Percentiles rank a stretch among this genome's conserved stretches.
Evolutionary conservation across 805 yeast species (phyloP).

Genomic region (Candida namnaoensis): DNA sequence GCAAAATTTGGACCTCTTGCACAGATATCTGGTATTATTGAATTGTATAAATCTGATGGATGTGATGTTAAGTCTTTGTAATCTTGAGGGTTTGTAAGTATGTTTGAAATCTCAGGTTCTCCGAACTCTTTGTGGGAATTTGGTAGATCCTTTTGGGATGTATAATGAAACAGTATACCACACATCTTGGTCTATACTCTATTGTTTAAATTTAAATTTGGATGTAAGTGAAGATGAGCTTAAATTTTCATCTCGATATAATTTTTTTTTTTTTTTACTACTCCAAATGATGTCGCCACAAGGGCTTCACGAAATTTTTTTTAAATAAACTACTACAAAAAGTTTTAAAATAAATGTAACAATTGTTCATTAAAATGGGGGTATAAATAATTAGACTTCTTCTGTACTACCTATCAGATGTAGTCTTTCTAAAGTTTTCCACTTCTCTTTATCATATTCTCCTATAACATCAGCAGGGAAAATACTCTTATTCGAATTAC

Average conservation of each 20-base stretch:
- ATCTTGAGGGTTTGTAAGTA: not conserved
- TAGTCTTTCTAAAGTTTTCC: conserved; percentile 42
- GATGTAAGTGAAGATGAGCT: too few relatives aligned
- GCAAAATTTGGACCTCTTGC: conserved; percentile 62
- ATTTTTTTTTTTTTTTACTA: too few relatives aligned
- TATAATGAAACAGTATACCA: conserved; percentile 39
- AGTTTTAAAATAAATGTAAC: too few relatives aligned
- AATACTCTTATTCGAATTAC: conserved; percentile 25
- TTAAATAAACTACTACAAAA: too few relatives aligned
- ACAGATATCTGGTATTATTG: conserved; percentile 34
- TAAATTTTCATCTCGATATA: too few relatives aligned
- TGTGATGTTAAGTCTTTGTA: too few relatives aligned
- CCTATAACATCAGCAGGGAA: conserved; percentile 54
- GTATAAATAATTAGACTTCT: too few relatives aligned
- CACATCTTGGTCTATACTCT: conserved; percentile 30
- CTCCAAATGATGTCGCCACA: too few relatives aligned
- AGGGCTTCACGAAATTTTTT: too few relatives aligned
- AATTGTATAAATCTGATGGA: conserved; percentile 16
- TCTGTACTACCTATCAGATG: conserved; percentile 4
- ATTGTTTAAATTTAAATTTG: too few relatives aligned
- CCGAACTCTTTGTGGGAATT: conserved; percentile 11
- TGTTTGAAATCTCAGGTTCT: conserved; percentile 3
- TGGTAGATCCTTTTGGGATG: not conserved
- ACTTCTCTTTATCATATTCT: conserved; percentile 57
- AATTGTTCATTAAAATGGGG: too few relatives aligned